Conservation (phyloP, 306 rosid genomes). For the Gastrolobium bilobum region DNA sequence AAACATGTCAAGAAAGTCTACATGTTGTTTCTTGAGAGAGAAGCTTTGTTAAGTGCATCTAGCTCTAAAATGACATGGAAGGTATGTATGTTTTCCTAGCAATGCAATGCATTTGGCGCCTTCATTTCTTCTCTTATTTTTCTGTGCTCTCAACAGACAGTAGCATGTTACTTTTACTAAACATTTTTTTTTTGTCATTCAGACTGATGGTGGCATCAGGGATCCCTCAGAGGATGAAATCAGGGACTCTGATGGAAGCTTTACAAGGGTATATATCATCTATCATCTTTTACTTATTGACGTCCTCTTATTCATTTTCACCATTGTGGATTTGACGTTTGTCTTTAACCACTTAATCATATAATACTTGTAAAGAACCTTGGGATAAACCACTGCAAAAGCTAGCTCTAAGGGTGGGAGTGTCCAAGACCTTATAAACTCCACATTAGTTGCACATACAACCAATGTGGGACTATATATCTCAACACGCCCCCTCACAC, state of each 20-base stretch:
- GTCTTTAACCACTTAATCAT: neutral
- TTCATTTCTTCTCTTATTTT: neutral
- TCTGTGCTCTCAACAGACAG: slow-evolving; percentile 7
- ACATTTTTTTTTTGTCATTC: slow-evolving; percentile 20
- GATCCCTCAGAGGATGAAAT: slow-evolving; percentile 52
- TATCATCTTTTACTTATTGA: slow-evolving; percentile 20
- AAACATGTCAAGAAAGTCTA: slow-evolving; percentile 58
- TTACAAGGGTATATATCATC: slow-evolving; percentile 62
- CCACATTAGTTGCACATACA: no score
- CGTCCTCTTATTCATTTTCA: neutral
- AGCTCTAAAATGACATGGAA: slow-evolving; percentile 58
- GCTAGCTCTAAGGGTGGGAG: no score
- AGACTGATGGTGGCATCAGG: slow-evolving; percentile 70
- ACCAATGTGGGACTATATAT: no score
- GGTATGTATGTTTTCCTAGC: slow-evolving; percentile 51
- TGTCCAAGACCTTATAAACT: no score
- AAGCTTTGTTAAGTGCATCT: slow-evolving; percentile 61
- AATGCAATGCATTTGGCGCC: neutral
- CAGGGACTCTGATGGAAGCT: slow-evolving; percentile 57
- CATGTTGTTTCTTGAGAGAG: slow-evolving; percentile 57
- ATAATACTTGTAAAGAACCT: no score
- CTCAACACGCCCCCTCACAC: no score
- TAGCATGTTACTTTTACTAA: neutral
- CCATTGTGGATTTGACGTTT: neutral
- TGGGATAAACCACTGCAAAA: no score